A percentile compares a stretch with the other conserved stretches of the same genome.
These are phyloP conservation scores for Chrysanthemum seticuspe DNA, from an alignment of 129 eudicot species.

Conservation along the genomic window DNA sequence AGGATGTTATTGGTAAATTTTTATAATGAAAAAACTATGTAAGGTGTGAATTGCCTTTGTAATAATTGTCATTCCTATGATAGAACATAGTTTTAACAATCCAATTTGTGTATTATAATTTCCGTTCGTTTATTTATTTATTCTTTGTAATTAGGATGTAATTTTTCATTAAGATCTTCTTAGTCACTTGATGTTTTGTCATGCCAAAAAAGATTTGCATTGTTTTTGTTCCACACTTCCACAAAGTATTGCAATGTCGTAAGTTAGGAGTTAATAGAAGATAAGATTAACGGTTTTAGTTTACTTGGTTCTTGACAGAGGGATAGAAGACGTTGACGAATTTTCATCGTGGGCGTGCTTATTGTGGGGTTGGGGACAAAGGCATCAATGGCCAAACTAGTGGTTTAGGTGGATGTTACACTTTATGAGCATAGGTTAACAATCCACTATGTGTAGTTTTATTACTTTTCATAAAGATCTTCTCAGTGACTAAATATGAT, in stretches of 20 bases:
- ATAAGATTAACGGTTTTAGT: background rate
- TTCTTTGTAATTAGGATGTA: background rate
- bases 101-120: background rate
- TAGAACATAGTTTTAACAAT: slow-evolving; percentile 10
- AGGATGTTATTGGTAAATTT: background rate
- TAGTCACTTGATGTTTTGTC: no score
- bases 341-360: background rate
- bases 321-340: background rate
- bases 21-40: background rate
- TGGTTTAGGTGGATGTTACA: background rate
- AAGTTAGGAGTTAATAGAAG: background rate
- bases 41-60: slow-evolving; percentile 19
- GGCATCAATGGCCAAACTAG: background rate
- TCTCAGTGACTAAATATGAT: no score
- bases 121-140: background rate
- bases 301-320: slow-evolving; percentile 3
- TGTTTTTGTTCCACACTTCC: no score
- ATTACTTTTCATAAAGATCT: no score
- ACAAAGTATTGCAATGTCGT: no score
- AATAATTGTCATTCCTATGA: slow-evolving; percentile 24
- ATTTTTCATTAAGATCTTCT: no score
- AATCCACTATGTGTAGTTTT: no score
- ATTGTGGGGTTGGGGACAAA: background rate
- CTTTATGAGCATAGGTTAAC: background rate
- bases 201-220: no score